Percentiles rank a stretch among this genome's conserved stretches.
Evolutionary conservation across 202 grass and related monocot species (phyloP).

Genomic region (Digitaria exilis): DNA sequence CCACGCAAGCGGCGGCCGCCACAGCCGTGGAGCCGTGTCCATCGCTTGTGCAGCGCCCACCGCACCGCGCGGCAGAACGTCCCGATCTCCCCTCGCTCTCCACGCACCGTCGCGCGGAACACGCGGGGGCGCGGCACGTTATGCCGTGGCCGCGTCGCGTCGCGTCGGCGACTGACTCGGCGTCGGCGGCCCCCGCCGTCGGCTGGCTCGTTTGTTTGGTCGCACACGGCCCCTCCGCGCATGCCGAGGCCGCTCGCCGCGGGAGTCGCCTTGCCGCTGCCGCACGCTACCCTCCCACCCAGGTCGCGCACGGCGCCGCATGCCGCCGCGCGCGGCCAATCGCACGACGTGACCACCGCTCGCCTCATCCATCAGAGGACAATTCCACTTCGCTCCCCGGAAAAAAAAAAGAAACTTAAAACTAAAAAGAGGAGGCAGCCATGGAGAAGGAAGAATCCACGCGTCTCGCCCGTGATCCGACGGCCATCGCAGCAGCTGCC

Average conservation of each 20-base stretch:
- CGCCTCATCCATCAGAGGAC: background rate
- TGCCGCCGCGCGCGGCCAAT: constrained; percentile 49
- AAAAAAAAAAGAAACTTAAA: background rate
- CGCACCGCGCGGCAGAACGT: background rate
- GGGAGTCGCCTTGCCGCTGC: constrained; percentile 30
- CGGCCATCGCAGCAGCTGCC: constrained; percentile 25
- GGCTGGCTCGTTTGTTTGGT: no score
- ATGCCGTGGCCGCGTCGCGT: no score
- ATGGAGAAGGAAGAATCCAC: background rate
- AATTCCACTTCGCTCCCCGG: background rate
- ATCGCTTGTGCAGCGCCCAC: background rate
- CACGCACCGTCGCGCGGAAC: no score
- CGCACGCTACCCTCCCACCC: constrained; percentile 27
- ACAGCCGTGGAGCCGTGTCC: background rate
- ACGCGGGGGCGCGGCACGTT: background rate
- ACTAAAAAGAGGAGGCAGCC: background rate
- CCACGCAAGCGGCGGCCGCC: background rate
- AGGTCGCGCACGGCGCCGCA: constrained; percentile 36
- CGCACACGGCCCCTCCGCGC: background rate
- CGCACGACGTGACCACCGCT: constrained; percentile 12
- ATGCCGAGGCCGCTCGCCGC: constrained; percentile 29
- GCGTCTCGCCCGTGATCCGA: constrained; percentile 11
- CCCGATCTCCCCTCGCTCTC: background rate
- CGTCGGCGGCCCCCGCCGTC: background rate
- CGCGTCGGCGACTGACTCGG: no score